Percentiles rank a stretch among this genome's conserved stretches.
phyloP scores from a whole-genome alignment of 208 protist genomes.

The Wallacemonas sp. region DNA sequence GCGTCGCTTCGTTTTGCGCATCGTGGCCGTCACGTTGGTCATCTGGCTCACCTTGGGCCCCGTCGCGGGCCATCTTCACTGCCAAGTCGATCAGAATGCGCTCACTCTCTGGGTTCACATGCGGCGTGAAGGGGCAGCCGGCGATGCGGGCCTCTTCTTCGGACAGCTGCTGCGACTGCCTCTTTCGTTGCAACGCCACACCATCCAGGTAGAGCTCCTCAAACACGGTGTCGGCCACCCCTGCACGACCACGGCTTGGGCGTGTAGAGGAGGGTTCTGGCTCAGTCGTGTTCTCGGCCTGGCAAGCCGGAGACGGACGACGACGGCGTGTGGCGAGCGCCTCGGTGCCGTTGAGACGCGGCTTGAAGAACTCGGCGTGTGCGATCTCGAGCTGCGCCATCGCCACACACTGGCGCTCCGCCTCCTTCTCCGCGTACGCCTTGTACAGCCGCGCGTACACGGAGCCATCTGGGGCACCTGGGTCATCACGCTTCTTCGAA shows the following conservation, averaged over 20 bases:
- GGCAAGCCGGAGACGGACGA: not conserved
- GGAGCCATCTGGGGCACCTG: not conserved
- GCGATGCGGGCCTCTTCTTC: constrained; percentile 1
- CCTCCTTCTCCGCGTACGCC: constrained; percentile 26
- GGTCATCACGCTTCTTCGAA: too few relatives aligned
- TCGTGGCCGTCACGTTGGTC: not conserved
- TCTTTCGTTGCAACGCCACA: not conserved
- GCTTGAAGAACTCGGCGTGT: constrained; percentile 26
- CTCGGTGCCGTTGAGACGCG: constrained; percentile 9
- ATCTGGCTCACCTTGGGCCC: not conserved
- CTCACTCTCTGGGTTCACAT: constrained; percentile 12
- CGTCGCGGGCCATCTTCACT: not conserved
- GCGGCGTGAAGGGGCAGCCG: constrained; percentile 2
- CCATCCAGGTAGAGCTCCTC: constrained; percentile 13
- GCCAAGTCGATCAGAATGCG: constrained; percentile 7
- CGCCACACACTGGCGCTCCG: constrained; percentile 25
- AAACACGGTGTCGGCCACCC: constrained; percentile 1
- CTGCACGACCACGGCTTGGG: not conserved
- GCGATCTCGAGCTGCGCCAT: constrained; percentile 35
- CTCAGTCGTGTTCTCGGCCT: not conserved
- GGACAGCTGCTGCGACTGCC: not conserved
- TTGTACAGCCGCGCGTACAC: constrained; percentile 40
- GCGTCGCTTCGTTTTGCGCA: not conserved
- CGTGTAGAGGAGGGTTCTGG: not conserved
- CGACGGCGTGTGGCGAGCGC: not conserved